Evolutionary conservation across 331 rosid genomes (phyloP).

Genomic region (Telfairia occidentalis): DNA sequence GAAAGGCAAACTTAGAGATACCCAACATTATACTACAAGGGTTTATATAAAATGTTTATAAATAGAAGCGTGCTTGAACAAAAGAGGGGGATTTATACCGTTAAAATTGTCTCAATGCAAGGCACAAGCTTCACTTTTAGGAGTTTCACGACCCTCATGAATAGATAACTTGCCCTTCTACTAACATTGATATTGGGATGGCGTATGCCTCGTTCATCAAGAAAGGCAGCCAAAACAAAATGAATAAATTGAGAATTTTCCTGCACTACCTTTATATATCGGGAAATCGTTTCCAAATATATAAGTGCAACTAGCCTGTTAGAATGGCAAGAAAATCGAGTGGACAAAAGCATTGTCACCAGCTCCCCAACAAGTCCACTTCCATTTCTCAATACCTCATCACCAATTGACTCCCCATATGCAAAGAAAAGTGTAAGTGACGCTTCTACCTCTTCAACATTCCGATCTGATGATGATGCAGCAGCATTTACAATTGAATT

Average conservation of each 20-base stretch:
- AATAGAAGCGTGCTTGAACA: not conserved
- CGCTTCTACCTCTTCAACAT: slow-evolving; percentile 92
- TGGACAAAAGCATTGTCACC: slow-evolving; percentile 64
- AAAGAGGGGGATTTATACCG: slow-evolving; percentile 29
- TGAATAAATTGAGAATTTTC: slow-evolving; percentile 70
- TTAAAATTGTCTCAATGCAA: slow-evolving; percentile 75
- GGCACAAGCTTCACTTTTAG: slow-evolving; percentile 83
- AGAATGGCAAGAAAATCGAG: slow-evolving; percentile 79
- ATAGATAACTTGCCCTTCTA: slow-evolving; percentile 84
- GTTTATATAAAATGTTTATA: not conserved
- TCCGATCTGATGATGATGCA: slow-evolving; percentile 51
- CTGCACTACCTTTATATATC: slow-evolving; percentile 73
- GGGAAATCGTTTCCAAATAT: slow-evolving; percentile 77
- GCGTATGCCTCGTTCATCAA: slow-evolving; percentile 94
- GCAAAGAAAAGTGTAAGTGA: slow-evolving; percentile 83
- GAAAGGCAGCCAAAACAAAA: slow-evolving; percentile 70
- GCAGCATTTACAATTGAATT: slow-evolving; percentile 52
- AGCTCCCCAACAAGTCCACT: slow-evolving; percentile 60
- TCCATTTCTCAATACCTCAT: slow-evolving; percentile 58
- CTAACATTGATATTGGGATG: slow-evolving; percentile 75
- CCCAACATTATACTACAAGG: not conserved
- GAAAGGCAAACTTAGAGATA: slow-evolving; percentile 15
- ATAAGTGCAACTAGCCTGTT: slow-evolving; percentile 88
- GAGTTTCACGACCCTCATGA: slow-evolving; percentile 87
- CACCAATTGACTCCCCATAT: slow-evolving; percentile 78